Base-by-base conservation (phyloP, 208 protist species). In the Wallacemonas sp. region DNA sequence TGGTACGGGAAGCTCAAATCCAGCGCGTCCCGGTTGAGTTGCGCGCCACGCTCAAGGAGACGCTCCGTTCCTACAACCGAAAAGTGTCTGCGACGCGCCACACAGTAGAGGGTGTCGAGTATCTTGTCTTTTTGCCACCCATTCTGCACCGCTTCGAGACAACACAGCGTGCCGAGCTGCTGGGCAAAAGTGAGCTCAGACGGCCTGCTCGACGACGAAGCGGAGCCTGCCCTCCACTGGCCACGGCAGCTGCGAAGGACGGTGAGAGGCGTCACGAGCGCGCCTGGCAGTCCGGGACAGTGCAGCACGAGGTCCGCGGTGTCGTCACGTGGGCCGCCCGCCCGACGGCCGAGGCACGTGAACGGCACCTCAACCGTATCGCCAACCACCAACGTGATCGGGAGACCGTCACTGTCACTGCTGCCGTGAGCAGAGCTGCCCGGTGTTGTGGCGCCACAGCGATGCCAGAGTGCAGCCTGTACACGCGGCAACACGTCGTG, bases 1-100 rank as follows among this genome's bases (percentile, higher is more conserved):
- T 95, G 90, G 49, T 95, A 95, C 0, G 90, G 85, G 55, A 95
- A 95, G 68, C 75, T 68, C 11, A 92, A 70, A 41, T 74, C 39
- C 41, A 95, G 70, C 9, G 73, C 85, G 16, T 58, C 70, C 0
- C 61, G 52, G 62, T 87, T 73, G 26, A 95, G 75, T 47, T 60
- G 61, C 27, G 47, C 67, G 24, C 90, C 84, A 16, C 74, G 27
- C 26, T 57, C 38, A 21, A 95, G 46, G 33, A 93, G 49, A 26
- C 44, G 30, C 34, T 70, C 72, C 30, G 72, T 79, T 14, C 90
- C 90, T 1, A 46, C 62, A 54, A 90, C 60, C 0, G 80, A 82
- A 56, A 82, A 83, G 48, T 87, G 72, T 0, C 90, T 70, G 24
- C 83, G 73, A 6, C 85, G 78, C 1, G 76, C 71, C 2, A 80